Evolutionary conservation across 257 asterid genomes (phyloP).

Genomic region (Jacaranda mimosifolia): DNA sequence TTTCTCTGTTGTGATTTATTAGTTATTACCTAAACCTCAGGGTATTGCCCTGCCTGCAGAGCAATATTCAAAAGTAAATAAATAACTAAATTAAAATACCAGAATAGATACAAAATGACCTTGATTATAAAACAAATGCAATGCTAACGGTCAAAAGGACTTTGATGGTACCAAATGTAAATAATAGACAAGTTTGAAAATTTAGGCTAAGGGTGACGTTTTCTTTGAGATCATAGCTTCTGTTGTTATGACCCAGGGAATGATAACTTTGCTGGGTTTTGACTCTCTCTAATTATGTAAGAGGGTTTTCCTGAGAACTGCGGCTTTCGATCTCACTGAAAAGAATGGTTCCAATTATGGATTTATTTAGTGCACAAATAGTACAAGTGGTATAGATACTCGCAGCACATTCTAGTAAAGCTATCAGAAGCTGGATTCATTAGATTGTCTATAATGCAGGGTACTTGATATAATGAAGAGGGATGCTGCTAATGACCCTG

Average conservation of each 20-base stretch:
- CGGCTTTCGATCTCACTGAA: neutral
- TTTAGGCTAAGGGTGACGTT: neutral
- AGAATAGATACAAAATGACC: neutral
- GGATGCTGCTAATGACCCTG: slow-evolving; percentile 87
- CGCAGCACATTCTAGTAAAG: slow-evolving; percentile 11
- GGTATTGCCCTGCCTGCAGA: neutral
- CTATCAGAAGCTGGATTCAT: slow-evolving; percentile 17
- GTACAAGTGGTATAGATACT: neutral
- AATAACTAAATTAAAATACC: neutral
- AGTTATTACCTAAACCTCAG: neutral
- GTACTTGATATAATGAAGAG: slow-evolving; percentile 89
- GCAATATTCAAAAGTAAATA: neutral
- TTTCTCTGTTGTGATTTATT: slow-evolving; percentile 1
- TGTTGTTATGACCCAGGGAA: neutral
- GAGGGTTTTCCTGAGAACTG: neutral
- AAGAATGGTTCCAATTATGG: neutral
- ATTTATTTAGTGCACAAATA: slow-evolving; percentile 2
- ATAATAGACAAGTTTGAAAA: slow-evolving; percentile 7
- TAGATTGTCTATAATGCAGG: slow-evolving; percentile 51
- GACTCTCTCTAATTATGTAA: neutral
- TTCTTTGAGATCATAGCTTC: slow-evolving; percentile 13
- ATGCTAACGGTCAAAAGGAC: neutral
- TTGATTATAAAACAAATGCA: neutral
- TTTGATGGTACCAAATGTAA: neutral
- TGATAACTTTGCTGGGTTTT: neutral